Conservation (phyloP, 148 eudicot genomes). For the Euryodendron excelsum region DNA sequence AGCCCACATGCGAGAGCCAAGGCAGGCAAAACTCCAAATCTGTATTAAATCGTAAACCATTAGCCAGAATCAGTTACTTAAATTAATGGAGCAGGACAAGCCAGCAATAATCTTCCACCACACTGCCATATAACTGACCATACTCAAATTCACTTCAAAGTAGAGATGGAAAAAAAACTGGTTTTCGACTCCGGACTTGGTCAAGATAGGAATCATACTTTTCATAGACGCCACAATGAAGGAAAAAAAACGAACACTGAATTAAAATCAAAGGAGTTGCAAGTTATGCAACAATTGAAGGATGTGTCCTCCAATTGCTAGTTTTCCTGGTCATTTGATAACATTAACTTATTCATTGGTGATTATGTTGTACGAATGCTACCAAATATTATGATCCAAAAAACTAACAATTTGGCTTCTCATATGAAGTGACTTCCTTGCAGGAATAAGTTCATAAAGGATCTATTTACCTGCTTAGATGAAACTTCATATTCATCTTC, state of each 20-base stretch:
- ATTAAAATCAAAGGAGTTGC: background rate
- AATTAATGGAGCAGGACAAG: background rate
- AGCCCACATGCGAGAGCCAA: background rate
- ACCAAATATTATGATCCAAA: background rate
- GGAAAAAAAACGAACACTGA: background rate
- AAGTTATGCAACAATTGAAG: background rate
- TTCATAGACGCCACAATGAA: background rate
- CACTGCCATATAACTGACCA: background rate
- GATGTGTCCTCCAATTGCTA: background rate
- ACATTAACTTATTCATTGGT: background rate
- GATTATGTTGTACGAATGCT: background rate
- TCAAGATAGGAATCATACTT: background rate
- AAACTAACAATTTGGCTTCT: background rate
- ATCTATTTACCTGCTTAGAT: slow-evolving; percentile 65
- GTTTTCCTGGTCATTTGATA: background rate
- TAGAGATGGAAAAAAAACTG: background rate
- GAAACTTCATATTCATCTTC: slow-evolving; percentile 89
- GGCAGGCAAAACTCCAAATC: background rate
- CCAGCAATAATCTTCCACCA: background rate
- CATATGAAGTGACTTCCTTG: background rate
- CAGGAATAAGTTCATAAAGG: background rate
- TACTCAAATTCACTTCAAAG: background rate
- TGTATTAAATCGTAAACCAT: background rate
- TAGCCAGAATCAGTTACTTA: background rate
- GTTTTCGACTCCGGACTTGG: background rate